Evolutionary conservation across 2,329 filamentous ascomycete genomes (phyloP).

Genomic region (Colletotrichum musicola): DNA sequence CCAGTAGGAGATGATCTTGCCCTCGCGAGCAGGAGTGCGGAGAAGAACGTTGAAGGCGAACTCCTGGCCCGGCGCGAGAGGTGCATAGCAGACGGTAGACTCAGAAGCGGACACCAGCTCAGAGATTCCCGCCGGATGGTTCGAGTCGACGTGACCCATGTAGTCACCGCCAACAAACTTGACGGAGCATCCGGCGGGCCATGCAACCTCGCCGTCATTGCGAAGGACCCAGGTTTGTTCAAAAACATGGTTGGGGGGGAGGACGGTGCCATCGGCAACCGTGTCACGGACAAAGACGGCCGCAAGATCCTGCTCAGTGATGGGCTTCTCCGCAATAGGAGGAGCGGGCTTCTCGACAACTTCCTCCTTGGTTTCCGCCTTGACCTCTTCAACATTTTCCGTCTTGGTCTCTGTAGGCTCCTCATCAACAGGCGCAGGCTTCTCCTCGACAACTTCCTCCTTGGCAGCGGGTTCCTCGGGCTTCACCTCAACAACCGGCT

Average conservation of each 20-base stretch:
- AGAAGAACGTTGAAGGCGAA: slow-evolving; percentile 86
- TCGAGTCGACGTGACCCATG: slow-evolving; percentile 91
- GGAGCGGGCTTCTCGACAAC: slow-evolving; percentile 43
- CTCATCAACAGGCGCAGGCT: slow-evolving; percentile 18
- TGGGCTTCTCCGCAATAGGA: slow-evolving; percentile 41
- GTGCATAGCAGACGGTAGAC: slow-evolving; percentile 79
- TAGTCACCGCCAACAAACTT: slow-evolving; percentile 94
- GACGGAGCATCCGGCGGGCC: slow-evolving; percentile 91
- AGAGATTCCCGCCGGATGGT: slow-evolving; percentile 80
- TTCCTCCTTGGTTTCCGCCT: slow-evolving; percentile 20
- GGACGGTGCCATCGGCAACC: slow-evolving; percentile 80
- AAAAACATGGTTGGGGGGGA: slow-evolving; percentile 80
- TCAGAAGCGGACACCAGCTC: slow-evolving; percentile 84
- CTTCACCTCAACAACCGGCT: slow-evolving; percentile 80
- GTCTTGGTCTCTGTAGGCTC: slow-evolving; percentile 26
- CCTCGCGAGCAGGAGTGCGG: slow-evolving; percentile 81
- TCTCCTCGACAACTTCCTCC: slow-evolving; percentile 44
- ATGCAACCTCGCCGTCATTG: slow-evolving; percentile 82
- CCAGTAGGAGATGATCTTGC: slow-evolving; percentile 95
- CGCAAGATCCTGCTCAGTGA: slow-evolving; percentile 50
- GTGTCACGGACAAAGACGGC: slow-evolving; percentile 82
- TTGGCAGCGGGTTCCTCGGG: slow-evolving; percentile 62
- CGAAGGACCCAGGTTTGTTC: slow-evolving; percentile 92
- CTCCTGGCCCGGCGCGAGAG: slow-evolving; percentile 80
- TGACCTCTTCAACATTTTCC: too few relatives aligned